Base-by-base conservation (phyloP, 352 stramenopile genomes). In the Globisporangium irregulare region DNA sequence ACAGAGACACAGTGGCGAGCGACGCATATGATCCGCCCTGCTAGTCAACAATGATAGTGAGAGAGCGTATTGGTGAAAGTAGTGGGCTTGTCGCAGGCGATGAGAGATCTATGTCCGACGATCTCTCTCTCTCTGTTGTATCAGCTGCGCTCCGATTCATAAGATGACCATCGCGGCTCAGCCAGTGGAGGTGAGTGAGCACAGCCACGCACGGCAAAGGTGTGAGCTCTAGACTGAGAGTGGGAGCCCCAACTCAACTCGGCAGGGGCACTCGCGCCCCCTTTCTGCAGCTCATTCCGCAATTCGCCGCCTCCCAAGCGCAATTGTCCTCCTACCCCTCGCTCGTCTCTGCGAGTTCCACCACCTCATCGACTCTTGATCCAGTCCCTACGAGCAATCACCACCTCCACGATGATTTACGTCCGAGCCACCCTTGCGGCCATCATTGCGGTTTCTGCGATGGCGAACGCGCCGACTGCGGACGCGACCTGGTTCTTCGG, bases 301-400 rank as follows among this genome's bases (percentile, higher is more conserved):
- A 60, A 60, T 60, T 60, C n/a, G 34, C 55, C 12, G 50, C 50
- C 48, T 29, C n/a, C 48, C 48, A 22, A 55, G 48, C 48, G 48
- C 48, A 55, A 10, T 55, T 55, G n/a, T 41, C 27, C 8, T 41
- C 48, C n/a, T 18, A 55, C n/a, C 1, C 7, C 20, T 29, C 48
- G 9, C 48, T 55, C 48, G 20, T 55, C 48, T 29, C 20, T 24
- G 48, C n/a, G 48, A 24, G 48, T 55, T 29, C 48, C n/a, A 14
- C 20, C 6, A 60, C 55, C 43, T n/a, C 55, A 24, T 18, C 61
- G 25, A 58, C 50, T 56, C 24, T 4, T n/a, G 14, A 41, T 3
- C 48, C 20, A 55, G n/a, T 55, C n/a, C 25, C 48, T 55, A 55
- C 20, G 27, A 41, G 10, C 34, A 41, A 41, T 12, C 7, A 29